phyloP scores from a whole-genome alignment of 169 alveolate genomes.

The Eimeria falciformis region DNA sequence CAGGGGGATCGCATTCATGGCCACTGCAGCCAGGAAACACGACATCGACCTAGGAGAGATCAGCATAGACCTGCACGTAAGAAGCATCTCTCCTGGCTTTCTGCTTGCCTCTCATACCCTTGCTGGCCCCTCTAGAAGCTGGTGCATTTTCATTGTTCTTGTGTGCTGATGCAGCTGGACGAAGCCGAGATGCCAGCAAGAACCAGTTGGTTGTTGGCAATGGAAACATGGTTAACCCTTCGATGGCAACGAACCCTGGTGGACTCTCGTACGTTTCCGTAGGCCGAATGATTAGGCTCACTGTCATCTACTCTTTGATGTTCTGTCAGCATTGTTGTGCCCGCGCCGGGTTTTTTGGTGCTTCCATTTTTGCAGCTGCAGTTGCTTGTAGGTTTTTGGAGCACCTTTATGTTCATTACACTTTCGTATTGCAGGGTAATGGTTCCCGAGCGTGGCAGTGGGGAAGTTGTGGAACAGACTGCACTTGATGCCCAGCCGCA shows the following conservation, averaged over 20 bases:
- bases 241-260: slow-evolving; percentile 79
- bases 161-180: slow-evolving; percentile 55
- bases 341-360: too few relatives aligned
- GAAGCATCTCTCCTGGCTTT: background rate
- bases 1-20: slow-evolving; percentile 71
- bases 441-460: slow-evolving; percentile 68
- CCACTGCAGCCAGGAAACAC: slow-evolving; percentile 67
- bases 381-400: background rate
- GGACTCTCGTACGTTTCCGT: slow-evolving; percentile 70
- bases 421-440: slow-evolving; percentile 46
- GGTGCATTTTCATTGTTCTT: background rate
- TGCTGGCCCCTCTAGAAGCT: background rate
- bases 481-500: slow-evolving; percentile 64
- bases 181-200: slow-evolving; percentile 72
- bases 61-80: slow-evolving; percentile 69
- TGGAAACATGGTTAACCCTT: slow-evolving; percentile 75
- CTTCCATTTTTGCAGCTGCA: too few relatives aligned
- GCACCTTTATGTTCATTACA: background rate
- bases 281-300: too few relatives aligned
- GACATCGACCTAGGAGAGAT: slow-evolving; percentile 63
- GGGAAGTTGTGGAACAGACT: slow-evolving; percentile 58
- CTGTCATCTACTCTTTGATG: too few relatives aligned
- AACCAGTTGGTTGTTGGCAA: slow-evolving; percentile 47
- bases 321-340: too few relatives aligned
- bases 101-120: background rate